Conservation (phyloP, 176 grass and related monocot species). For the Aegilops sharonensis region DNA sequence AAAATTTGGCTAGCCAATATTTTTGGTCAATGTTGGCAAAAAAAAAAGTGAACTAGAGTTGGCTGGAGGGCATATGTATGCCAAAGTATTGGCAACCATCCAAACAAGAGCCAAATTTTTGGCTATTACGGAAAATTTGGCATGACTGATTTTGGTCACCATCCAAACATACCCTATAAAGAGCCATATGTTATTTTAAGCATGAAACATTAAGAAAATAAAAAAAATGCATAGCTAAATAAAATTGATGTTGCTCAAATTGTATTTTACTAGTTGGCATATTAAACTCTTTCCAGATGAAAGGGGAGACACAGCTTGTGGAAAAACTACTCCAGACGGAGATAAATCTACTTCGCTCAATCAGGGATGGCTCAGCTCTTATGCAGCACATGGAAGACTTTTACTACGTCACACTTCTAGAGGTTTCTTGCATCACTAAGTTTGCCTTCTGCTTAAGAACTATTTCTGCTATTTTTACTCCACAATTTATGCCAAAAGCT, state of each 20-base stretch:
- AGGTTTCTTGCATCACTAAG: constrained; percentile 47
- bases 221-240: constrained; percentile 2
- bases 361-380: constrained; percentile 94
- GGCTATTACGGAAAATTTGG: no score
- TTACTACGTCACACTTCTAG: constrained; percentile 93
- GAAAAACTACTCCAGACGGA: constrained; percentile 88
- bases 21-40: no score
- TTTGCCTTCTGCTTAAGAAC: constrained; percentile 14
- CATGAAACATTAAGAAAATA: not conserved
- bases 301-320: constrained; percentile 91
- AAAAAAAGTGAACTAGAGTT: no score
- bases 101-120: no score
- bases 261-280: constrained; percentile 27
- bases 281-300: constrained; percentile 63
- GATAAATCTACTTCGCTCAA: constrained; percentile 88
- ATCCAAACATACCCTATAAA: not conserved
- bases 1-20: no score
- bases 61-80: no score
- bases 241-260: constrained; percentile 6
- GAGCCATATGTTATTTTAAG: not conserved
- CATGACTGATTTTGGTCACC: no score
- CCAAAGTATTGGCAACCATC: no score
- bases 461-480: constrained; percentile 18
- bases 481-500: constrained; percentile 19
- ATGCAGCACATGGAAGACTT: constrained; percentile 99